Evolutionary conservation across 148 eudicot genomes (phyloP), one percentile per base, ranked within the genome.

Genomic region (Rhododendron ovatum): DNA sequence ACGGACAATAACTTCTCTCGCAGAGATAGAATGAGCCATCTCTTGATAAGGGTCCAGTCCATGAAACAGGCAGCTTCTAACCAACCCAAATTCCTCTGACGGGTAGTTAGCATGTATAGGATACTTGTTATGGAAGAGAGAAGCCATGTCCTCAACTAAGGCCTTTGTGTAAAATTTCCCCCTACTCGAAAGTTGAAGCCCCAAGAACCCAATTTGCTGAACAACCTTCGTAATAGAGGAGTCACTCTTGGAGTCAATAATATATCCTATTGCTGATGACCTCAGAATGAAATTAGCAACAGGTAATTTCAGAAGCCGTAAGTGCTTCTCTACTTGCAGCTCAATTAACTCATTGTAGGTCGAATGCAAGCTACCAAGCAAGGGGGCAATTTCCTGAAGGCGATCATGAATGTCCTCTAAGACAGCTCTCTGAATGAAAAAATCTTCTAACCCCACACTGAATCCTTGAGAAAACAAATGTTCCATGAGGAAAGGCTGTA

Each of bases 401-500:
- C 90, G 65, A 17, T 79, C 82, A 77, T 91, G 93, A 28, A 91
- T 91, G 33, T 53, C 83, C 69, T 92, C 86, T 61, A 91, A 7
- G 14, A 93, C 86, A 37, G 86, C 87, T 51, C 83, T 78, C 3
- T 95, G 87, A 83, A 94, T 63, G 67, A 78, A 89, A 90, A 97
- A 91, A 85, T 97, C 99, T 83, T 89, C 81, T 80, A 97, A 78
- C 45, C 96, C 88, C 12, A 97, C 94, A 87, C 95, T 95, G 35
- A 92, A 97, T 26, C 99, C 99, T 87, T 95, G 92, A 26, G 92
- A 76, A 87, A 87, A 92, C 28, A 97, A 35, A 84, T 91, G 88
- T 50, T 97, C 99, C 99, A 95, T 97, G 75, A 95, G 82, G 87
- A 97, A 88, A 14, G 99, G 98, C 87, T 95, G 98, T 48, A 95